Conservation (phyloP, 176 grass and related monocot genomes). For the Pontederia crassipes region DNA sequence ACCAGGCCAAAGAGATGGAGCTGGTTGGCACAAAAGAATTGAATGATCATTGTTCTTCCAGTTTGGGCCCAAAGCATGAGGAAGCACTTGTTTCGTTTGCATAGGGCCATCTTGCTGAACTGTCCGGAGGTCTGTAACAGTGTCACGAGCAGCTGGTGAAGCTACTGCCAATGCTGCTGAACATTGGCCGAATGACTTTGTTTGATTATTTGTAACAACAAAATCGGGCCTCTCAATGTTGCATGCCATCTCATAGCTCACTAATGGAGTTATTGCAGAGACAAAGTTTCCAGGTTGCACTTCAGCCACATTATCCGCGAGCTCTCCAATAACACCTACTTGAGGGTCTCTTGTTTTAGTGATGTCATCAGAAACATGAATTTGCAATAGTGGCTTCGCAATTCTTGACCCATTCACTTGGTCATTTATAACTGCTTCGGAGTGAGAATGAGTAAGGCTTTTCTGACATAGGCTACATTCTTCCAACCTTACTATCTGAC, state of each 20-base stretch:
- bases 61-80: too few relatives aligned
- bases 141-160: too few relatives aligned
- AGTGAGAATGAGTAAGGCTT: constrained; percentile 60
- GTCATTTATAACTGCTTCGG: constrained; percentile 54
- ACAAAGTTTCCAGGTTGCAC: constrained; percentile 5
- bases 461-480: constrained; percentile 74
- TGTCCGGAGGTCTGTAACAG: too few relatives aligned
- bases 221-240: constrained; percentile 29
- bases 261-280: constrained; percentile 16
- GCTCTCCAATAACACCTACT: not conserved
- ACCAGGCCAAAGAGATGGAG: not conserved
- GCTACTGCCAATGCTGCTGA: constrained; percentile 24
- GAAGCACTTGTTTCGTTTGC: too few relatives aligned
- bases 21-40: not conserved
- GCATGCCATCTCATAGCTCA: constrained; percentile 40
- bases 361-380: constrained; percentile 61
- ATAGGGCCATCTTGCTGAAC: too few relatives aligned
- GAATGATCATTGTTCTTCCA: not conserved
- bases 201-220: constrained; percentile 2
- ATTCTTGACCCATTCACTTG: constrained; percentile 33
- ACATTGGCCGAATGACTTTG: constrained; percentile 14
- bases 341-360: constrained; percentile 46
- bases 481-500: constrained; percentile 19
- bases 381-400: constrained; percentile 40
- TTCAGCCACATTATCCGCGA: constrained; percentile 5